phyloP scores from a whole-genome alignment of 2,329 filamentous ascomycete species.

The Aspergillus versicolor region DNA sequence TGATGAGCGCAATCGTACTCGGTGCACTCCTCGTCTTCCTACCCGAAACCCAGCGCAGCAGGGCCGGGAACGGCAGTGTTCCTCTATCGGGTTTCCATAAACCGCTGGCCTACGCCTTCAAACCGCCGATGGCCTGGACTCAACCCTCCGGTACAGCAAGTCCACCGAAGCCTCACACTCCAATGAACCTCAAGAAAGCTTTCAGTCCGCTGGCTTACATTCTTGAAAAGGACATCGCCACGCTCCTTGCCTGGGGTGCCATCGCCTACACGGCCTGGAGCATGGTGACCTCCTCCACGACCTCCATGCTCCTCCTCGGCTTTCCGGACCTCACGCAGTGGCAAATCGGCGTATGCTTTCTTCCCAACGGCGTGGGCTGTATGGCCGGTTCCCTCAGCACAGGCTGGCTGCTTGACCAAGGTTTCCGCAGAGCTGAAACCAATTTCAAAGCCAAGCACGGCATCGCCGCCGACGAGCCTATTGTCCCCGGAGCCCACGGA shows the following conservation, averaged over 20 bases:
- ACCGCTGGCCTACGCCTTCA: conserved; percentile 37
- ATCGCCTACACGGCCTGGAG: conserved; percentile 50
- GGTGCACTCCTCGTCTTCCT: conserved; percentile 42
- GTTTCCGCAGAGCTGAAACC: conserved; percentile 1
- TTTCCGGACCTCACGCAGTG: conserved; percentile 34
- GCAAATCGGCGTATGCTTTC: conserved; percentile 42
- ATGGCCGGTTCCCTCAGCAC: conserved; percentile 14
- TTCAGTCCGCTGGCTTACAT: conserved; percentile 44
- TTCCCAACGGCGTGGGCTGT: conserved; percentile 41
- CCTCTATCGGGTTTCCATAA: conserved; percentile 41
- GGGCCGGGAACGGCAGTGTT: conserved; percentile 42
- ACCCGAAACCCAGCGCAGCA: conserved; percentile 41
- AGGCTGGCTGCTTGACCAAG: conserved; percentile 16
- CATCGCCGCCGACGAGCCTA: neutral
- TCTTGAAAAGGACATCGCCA: conserved; percentile 48
- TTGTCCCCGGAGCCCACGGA: neutral
- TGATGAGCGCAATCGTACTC: conserved; percentile 35
- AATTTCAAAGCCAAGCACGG: conserved; percentile 4
- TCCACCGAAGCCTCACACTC: neutral
- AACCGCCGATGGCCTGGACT: conserved; percentile 5
- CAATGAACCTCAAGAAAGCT: conserved; percentile 34
- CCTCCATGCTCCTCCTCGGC: conserved; percentile 39
- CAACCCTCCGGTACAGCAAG: neutral
- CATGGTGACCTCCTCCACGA: conserved; percentile 50
- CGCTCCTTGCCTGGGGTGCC: conserved; percentile 45